Evolutionary conservation across 352 stramenopile species (phyloP), one percentile per base, ranked within the genome.

Genomic region (Globisporangium uncinulatum): DNA sequence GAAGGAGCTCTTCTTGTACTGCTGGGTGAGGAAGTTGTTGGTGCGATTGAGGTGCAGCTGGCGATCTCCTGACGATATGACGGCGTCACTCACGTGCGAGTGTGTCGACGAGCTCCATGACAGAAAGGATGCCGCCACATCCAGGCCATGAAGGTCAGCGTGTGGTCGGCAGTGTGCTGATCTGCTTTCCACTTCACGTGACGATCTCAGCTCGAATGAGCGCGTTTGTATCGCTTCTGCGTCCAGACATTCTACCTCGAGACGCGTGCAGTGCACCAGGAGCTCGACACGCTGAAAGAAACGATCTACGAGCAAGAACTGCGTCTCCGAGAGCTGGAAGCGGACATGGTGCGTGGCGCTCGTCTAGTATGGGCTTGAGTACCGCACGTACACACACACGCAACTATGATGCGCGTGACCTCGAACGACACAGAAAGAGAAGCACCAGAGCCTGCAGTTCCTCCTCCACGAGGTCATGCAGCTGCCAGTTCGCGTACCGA

Each of bases 41-140:
- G 24, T 29, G 24, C 24, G 24, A 29, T 29, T 1, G 24, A 29
- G 24, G 24, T 29, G 24, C 24, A 29, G 24, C 24, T 29, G 24
- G 4, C 24, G 24, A 29, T 29, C 24, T 29, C 24, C 24, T 29
- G 24, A 29, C 24, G 24, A 29, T 1, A 29, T 4, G 24, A 29
- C 24, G 24, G 24, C 24, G 24, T 29, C 24, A 29, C 48, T 55
- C 51, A n/a, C 19, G 10, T 48, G n/a, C 8, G 42, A 10, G n/a
- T 29, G 6, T 21, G 41, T 45, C 6, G 11, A 19, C 19, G 41
- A 15, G n/a, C 21, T 31, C 32, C 46, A 20, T 34, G 7, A 7
- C 45, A 87, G 77, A 90, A 87, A 86, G 73, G 75, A 79, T 87
- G 77, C 17, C 73, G 76, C 7, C 73, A 87, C 34, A 69, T 89